Evolutionary conservation across 2,329 filamentous ascomycete species (phyloP), one percentile per base, ranked within the genome.

Genomic region (Acephala macrosclerotiorum): DNA sequence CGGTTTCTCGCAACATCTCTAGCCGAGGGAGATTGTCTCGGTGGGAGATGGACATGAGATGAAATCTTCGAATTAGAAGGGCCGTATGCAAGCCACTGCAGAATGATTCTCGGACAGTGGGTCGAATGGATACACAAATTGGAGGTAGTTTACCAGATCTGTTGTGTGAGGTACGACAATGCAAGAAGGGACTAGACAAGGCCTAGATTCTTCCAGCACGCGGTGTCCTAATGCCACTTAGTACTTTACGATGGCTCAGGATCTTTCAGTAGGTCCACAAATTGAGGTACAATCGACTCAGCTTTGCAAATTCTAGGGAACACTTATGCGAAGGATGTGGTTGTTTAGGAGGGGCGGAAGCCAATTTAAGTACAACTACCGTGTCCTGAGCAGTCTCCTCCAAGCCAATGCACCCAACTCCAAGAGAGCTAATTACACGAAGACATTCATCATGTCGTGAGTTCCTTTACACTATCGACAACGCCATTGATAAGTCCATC

Each of bases 401-500:
- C 12, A 20, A 25, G n/a, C 47, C 47, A 51, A 38, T 35, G 55
- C 38, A 38, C 29, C 49, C 49, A 57, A 57, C 20, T 57, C 55
- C 55, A 18, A 38, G 38, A 25, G 33, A 22, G n/a, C 16, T 36
- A 57, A 22, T 36, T 57, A 57, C 55, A 57, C 11, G 8, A 20
- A 5, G 20, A 20, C 18, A 26, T 33, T 56, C 64, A 70, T 64
- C 61, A 69, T 36, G 70, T 68, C 36, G 70, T 65, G 36, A 72
- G 38, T 29, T 70, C 68, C 63, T 73, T 69, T 11, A 74, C 64
- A 33, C 69, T 71, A 49, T 74, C 64, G 18, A 68, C 66, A 38
- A 73, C 40, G 20, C 70, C 68, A 66, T 80, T 77, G 3, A 80
- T 72, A 70, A 80, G 77, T 4, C 74, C 72, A n/a, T 73, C 71